Evolutionary conservation across 345 rosid genomes (phyloP).

Genomic region (Linum tenue): DNA sequence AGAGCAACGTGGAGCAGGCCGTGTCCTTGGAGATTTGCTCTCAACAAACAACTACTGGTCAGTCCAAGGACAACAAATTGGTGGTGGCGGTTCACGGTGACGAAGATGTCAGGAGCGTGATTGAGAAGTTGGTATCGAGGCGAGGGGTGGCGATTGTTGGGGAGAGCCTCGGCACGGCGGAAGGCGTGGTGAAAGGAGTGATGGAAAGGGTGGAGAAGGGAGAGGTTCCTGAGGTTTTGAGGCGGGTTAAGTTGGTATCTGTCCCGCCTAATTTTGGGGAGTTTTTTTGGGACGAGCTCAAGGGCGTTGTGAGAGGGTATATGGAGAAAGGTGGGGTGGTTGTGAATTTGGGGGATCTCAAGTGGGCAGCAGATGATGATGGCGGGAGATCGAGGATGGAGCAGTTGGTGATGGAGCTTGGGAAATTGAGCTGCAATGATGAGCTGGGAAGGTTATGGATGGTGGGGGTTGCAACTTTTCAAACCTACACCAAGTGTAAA

Average conservation of each 20-base stretch:
- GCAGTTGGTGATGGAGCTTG: constrained; percentile 65
- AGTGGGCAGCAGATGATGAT: constrained; percentile 50
- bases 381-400: constrained; percentile 34
- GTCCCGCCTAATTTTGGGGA: not conserved
- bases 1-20: constrained; percentile 24
- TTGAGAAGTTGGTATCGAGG: not conserved
- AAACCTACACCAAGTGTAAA: constrained; percentile 69
- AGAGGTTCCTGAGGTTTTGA: not conserved
- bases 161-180: not conserved
- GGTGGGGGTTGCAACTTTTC: constrained; percentile 74
- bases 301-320: not conserved
- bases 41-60: not conserved
- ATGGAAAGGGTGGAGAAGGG: not conserved
- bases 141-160: not conserved
- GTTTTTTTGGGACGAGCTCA: not conserved
- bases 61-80: not conserved
- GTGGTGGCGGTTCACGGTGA: not conserved
- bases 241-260: not conserved
- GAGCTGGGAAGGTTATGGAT: constrained; percentile 41
- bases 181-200: not conserved
- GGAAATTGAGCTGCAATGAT: constrained; percentile 29
- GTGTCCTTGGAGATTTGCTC: not conserved
- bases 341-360: constrained; percentile 34
- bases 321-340: not conserved
- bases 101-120: not conserved